These are phyloP conservation scores for Trametes villosa DNA, from an alignment of 768 basidiomycete species.

Conservation along the genomic window DNA sequence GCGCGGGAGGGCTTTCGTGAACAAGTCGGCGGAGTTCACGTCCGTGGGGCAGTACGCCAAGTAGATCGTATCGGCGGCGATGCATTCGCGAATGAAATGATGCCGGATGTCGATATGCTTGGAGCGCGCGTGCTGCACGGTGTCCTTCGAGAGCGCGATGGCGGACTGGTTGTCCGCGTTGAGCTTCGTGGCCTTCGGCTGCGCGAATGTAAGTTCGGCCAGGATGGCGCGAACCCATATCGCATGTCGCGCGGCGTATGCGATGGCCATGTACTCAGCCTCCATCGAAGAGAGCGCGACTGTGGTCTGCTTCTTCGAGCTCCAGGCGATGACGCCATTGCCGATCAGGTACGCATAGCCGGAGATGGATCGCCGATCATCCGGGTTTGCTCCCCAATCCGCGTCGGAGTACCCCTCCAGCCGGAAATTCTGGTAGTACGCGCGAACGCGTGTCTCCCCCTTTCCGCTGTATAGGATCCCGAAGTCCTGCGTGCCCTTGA, in stretches of 20 bases:
- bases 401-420: constrained; percentile 35
- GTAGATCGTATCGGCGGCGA: constrained; percentile 4
- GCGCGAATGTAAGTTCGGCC: constrained; percentile 28
- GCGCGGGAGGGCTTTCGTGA: constrained; percentile 4
- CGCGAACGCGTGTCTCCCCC: neutral
- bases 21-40: constrained; percentile 1
- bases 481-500: constrained; percentile 34
- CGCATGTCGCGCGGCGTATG: constrained; percentile 35
- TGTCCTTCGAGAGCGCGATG: constrained; percentile 19
- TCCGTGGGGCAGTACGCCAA: constrained; percentile 1
- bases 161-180: constrained; percentile 16
- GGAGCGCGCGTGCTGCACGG: constrained; percentile 22
- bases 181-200: constrained; percentile 3
- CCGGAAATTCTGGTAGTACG: neutral
- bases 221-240: constrained; percentile 38
- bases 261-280: constrained; percentile 43
- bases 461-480: constrained; percentile 5
- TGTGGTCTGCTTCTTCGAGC: constrained; percentile 35
- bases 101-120: constrained; percentile 39
- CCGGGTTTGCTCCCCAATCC: constrained; percentile 37
- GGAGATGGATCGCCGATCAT: constrained; percentile 28
- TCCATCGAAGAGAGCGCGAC: constrained; percentile 40
- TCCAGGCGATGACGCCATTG: constrained; percentile 36
- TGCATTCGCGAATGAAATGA: constrained; percentile 34
- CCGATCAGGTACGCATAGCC: constrained; percentile 38